Evolutionary conservation across 805 yeast species (phyloP), one percentile per base, ranked within the genome.

Genomic region (Candida boleticola): DNA sequence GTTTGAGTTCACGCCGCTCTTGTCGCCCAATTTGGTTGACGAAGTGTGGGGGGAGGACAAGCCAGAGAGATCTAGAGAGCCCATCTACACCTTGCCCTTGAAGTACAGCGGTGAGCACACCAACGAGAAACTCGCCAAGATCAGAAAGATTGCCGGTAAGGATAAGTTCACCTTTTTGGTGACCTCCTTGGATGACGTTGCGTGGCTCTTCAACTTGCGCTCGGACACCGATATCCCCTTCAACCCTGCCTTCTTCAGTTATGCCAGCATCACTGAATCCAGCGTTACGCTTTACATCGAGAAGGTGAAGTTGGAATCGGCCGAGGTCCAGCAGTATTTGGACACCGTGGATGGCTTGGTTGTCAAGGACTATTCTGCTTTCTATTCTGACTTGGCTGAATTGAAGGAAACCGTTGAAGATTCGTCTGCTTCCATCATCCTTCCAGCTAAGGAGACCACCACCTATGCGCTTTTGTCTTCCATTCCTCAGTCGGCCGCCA

Each of bases 131-230:
- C 31, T 70, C n/a, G 23, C 41, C 6, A 44, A 60, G 19, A 55
- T 68, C 6, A 53, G 72, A 36, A 45, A 56, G 0, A 49, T 56
- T 9, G 60, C 80, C 54, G 54, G 52, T 2, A 6, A 16, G 5
- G 19, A 22, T 13, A 7, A 16, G 20, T 35, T 25, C n/a, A 14
- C 29, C 7, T 69, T 87, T 36, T 66, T 89, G 11, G 69, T 87
- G 3, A 72, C 81, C n/a, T 81, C 89, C 1, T 64, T 90, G 40
- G 97, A 92, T 65, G 96, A 90, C 51, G 79, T 89, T 47, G 93
- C 96, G 5, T 90, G 97, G 97, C 64, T 89, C 33, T 76, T 89
- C 57, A 92, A 92, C 57, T 65, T 92, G 42, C 79, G 99, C 49
- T 87, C 90, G 4, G 77, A 63, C 36, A 45, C 74, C 18, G 98